Evolutionary conservation across 306 rosid genomes (phyloP), one percentile per base, ranked within the genome.

Genomic region (Fragaria vesca): DNA sequence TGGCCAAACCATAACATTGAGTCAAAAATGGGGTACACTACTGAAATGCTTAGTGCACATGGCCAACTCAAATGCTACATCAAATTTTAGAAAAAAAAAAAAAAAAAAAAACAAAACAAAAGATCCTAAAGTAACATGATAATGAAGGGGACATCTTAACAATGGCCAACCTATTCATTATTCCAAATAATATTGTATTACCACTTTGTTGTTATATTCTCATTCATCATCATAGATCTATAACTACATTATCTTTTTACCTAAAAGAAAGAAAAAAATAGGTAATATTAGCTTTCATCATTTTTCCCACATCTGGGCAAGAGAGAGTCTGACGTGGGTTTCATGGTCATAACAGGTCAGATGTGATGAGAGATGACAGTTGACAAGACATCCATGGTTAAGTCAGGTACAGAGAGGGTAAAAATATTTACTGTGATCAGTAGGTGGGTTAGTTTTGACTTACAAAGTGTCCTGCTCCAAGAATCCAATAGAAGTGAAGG

Each of bases 391-490:
- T 0, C 36, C 43, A 61, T 18, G 32, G 3, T 26, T 3, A 26
- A 4, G 1, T 2, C 7, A 32, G 66, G 21, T 21, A 10, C 2
- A 30, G 4, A 30, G 7, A 36, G 47, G 38, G 66, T 21, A n/a
- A 8, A 18, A 67, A 72, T 3, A 21, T 2, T 6, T 6, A 52
- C n/a, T 34, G 2, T 42, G 26, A 15, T 42, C 24, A 15, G 34
- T 4, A 20, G 45, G 21, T 6, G 69, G n/a, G 28, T 4, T 28
- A 18, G n/a, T 42, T 78, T 61, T 66, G 85, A 88, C 99, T 95
- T 90, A 95, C 99, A 83, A 87, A 91, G 71, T 95, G 99, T 65
- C 99, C 99, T 24, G 99, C 99, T 77, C 92, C 87, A 68, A 95
- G 99, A 80, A 95, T 93, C 99, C 99, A 95, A 87, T 89, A 93